These are phyloP conservation scores for Elsinoe arachidis DNA, from an alignment of 2,329 filamentous ascomycete species.

Conservation along the genomic window DNA sequence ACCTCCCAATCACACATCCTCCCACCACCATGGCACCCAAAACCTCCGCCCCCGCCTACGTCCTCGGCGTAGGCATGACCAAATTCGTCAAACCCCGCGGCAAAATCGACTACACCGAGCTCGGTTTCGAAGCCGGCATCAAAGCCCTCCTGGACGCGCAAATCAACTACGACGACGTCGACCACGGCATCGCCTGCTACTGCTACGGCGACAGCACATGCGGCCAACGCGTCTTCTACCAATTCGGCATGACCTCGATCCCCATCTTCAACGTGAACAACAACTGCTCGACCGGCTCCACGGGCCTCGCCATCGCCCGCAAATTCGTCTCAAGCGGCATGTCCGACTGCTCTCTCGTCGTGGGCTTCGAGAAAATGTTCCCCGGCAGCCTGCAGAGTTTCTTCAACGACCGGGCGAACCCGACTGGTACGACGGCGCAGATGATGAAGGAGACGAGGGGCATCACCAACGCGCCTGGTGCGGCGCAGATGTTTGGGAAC, in stretches of 20 bases:
- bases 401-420: constrained; percentile 79
- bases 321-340: constrained; percentile 71
- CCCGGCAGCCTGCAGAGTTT: constrained; percentile 74
- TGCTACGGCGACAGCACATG: constrained; percentile 94
- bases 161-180: constrained; percentile 93
- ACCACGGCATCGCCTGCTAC: constrained; percentile 93
- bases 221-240: constrained; percentile 95
- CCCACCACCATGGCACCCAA: constrained; percentile 26
- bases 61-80: constrained; percentile 96
- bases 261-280: constrained; percentile 98
- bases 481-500: constrained; percentile 93
- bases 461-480: constrained; percentile 70
- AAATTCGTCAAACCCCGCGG: constrained; percentile 97
- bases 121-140: constrained; percentile 84
- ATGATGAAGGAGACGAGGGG: constrained; percentile 83
- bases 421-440: constrained; percentile 59
- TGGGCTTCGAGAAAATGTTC: constrained; percentile 98
- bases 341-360: constrained; percentile 79
- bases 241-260: constrained; percentile 95
- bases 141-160: constrained; percentile 77
- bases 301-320: constrained; percentile 75
- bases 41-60: constrained; percentile 57
- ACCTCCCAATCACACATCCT: neutral
- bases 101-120: constrained; percentile 88
- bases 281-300: constrained; percentile 94